Evolutionary conservation across 495 filamentous ascomycete species (phyloP).

Genomic region (Penicillium lividum): DNA sequence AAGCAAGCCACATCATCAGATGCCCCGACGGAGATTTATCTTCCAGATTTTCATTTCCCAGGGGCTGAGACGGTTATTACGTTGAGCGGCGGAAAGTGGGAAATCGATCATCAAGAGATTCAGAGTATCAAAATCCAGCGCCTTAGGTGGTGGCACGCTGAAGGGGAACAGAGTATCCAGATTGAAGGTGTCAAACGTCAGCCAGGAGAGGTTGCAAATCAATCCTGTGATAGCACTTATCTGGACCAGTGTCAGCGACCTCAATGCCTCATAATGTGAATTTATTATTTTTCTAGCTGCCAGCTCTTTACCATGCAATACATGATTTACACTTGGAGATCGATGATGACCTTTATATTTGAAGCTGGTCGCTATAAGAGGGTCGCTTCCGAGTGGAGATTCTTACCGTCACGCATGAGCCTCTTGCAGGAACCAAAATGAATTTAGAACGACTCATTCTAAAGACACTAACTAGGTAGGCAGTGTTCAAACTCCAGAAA

Average conservation of each 20-base stretch:
- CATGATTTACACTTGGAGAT: neutral
- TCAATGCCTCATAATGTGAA: slow-evolving; percentile 54
- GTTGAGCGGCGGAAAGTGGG: slow-evolving; percentile 87
- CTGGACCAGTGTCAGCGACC: slow-evolving; percentile 59
- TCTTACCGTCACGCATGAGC: too few relatives aligned
- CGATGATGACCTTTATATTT: too few relatives aligned
- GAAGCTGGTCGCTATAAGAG: too few relatives aligned
- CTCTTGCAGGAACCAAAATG: too few relatives aligned
- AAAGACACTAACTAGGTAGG: too few relatives aligned
- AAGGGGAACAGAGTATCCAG: slow-evolving; percentile 77
- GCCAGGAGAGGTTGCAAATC: slow-evolving; percentile 38
- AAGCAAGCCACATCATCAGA: slow-evolving; percentile 52
- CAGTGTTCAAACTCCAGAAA: too few relatives aligned
- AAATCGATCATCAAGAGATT: slow-evolving; percentile 69
- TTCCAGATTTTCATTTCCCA: slow-evolving; percentile 95
- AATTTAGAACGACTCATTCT: too few relatives aligned
- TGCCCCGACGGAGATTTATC: slow-evolving; percentile 76
- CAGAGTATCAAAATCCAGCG: slow-evolving; percentile 67
- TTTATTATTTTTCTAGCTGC: neutral
- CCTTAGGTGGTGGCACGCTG: slow-evolving; percentile 87
- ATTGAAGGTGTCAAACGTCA: slow-evolving; percentile 72
- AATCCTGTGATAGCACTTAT: slow-evolving; percentile 58
- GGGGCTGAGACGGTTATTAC: slow-evolving; percentile 64
- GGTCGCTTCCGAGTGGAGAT: too few relatives aligned
- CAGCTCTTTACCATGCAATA: neutral